phyloP scores from a whole-genome alignment of 1,139 yeast species.

The Nakaseomyces delphensis region DNA sequence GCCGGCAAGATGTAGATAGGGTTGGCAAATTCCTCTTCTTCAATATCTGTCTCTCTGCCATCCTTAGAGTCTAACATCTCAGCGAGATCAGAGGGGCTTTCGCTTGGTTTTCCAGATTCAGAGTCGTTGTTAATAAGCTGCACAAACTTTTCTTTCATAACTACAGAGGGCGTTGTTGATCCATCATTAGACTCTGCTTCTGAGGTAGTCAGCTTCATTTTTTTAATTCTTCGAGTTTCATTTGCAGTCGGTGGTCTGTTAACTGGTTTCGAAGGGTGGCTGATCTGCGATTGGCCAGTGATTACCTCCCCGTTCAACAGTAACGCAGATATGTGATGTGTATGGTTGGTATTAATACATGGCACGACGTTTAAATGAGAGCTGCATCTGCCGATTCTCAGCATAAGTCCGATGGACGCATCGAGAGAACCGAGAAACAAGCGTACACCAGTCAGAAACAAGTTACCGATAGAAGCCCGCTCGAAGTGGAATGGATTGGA shows the following conservation, averaged over 20 bases:
- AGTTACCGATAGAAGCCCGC: constrained; percentile 76
- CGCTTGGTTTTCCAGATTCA: neutral
- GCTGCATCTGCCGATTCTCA: constrained; percentile 58
- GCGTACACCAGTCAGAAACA: constrained; percentile 75
- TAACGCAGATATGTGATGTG: constrained; percentile 77
- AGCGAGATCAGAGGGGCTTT: neutral
- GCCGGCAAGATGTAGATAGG: constrained; percentile 65
- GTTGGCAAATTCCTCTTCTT: constrained; percentile 49
- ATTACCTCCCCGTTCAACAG: constrained; percentile 62
- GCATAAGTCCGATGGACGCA: constrained; percentile 68
- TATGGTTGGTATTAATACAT: constrained; percentile 73
- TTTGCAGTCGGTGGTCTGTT: neutral
- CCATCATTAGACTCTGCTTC: neutral
- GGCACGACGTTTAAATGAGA: constrained; percentile 56
- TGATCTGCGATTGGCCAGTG: constrained; percentile 91
- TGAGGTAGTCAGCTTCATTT: constrained; percentile 8
- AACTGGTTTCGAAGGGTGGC: constrained; percentile 52
- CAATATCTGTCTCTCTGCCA: constrained; percentile 16
- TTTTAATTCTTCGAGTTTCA: constrained; percentile 4
- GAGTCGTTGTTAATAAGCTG: constrained; percentile 6
- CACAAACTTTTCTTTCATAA: constrained; percentile 9
- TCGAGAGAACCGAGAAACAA: constrained; percentile 78
- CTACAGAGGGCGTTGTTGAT: neutral
- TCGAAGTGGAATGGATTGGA: constrained; percentile 57
- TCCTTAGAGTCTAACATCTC: constrained; percentile 1